These are phyloP conservation scores for Thalassiosira sp. DNA, from an alignment of 352 stramenopile species.

Conservation along the genomic window DNA sequence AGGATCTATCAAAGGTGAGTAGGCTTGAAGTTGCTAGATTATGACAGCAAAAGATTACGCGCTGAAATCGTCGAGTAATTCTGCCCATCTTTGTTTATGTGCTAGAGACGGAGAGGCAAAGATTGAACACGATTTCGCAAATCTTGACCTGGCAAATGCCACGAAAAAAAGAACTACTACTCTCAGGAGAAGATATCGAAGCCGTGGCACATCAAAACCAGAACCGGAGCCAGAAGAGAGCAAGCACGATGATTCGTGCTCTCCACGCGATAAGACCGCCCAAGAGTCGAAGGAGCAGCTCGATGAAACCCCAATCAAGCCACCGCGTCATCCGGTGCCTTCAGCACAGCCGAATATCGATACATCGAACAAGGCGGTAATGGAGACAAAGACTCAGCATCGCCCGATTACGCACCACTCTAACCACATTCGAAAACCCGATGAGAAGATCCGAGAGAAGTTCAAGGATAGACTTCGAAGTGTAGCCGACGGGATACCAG, in stretches of 20 bases:
- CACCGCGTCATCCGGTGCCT: not conserved
- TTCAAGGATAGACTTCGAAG: constrained; percentile 49
- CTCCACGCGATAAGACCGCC: constrained; percentile 7
- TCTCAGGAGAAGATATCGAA: constrained; percentile 40
- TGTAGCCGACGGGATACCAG: constrained; percentile 56
- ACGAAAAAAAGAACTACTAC: constrained; percentile 18
- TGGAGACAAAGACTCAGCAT: not conserved
- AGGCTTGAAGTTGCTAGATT: not conserved
- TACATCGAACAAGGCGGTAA: not conserved
- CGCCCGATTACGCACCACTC: constrained; percentile 24
- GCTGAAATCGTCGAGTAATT: not conserved
- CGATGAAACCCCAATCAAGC: constrained; percentile 9
- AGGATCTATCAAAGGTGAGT: constrained; percentile 5
- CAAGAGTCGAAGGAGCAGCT: constrained; percentile 39
- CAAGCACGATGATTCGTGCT: constrained; percentile 20
- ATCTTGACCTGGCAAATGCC: constrained; percentile 12
- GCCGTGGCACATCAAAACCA: constrained; percentile 16
- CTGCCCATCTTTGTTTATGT: too few species aligned
- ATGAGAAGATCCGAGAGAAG: constrained; percentile 55
- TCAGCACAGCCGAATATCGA: constrained; percentile 7
- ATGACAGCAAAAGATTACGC: not conserved
- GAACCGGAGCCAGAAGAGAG: constrained; percentile 24
- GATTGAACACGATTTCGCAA: constrained; percentile 9
- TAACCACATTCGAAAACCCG: constrained; percentile 42
- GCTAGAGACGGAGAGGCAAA: constrained; percentile 21